A percentile compares a stretch with the other conserved stretches of the same genome.
These are phyloP conservation scores for Fraxinus americana DNA, from an alignment of 257 asterid genomes.

Conservation along the genomic window DNA sequence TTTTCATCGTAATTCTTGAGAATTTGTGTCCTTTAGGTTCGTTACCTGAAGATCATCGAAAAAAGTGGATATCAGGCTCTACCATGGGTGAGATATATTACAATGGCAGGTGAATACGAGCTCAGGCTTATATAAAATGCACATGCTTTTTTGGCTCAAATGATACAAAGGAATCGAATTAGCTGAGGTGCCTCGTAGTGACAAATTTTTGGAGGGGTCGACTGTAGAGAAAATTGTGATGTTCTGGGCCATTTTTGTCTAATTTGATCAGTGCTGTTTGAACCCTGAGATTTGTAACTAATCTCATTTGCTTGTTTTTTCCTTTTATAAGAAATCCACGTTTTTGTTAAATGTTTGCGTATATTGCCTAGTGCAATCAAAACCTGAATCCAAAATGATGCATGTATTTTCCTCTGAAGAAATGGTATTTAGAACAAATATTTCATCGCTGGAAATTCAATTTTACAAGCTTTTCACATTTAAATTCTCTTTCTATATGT, in stretches of 20 bases:
- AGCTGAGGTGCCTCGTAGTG: not conserved
- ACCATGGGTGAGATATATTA: constrained; percentile 59
- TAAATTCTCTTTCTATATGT: not conserved
- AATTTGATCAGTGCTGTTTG: constrained; percentile 26
- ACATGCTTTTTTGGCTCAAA: not conserved
- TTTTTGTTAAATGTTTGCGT: constrained; percentile 15
- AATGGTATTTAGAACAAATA: constrained; percentile 13
- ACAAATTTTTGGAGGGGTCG: constrained; percentile 19
- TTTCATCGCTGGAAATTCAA: not conserved
- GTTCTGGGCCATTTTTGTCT: constrained; percentile 6
- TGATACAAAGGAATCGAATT: not conserved
- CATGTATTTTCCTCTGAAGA: constrained; percentile 16
- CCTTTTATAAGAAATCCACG: constrained; percentile 9
- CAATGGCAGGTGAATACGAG: constrained; percentile 58
- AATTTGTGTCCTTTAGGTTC: constrained; percentile 34
- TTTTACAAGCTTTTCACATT: not conserved
- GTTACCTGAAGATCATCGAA: constrained; percentile 54
- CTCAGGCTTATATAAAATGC: constrained; percentile 39
- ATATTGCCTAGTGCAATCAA: constrained; percentile 19
- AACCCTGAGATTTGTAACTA: constrained; percentile 34
- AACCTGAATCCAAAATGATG: not conserved
- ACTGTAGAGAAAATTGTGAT: constrained; percentile 15
- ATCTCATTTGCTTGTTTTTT: constrained; percentile 20
- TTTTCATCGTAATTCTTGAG: not conserved
- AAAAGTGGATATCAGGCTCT: constrained; percentile 64